A percentile compares a stretch with the other conserved stretches of the same genome.
These are phyloP conservation scores for Colletotrichum melonis DNA, from an alignment of 2,329 filamentous ascomycete species.

Conservation along the genomic window DNA sequence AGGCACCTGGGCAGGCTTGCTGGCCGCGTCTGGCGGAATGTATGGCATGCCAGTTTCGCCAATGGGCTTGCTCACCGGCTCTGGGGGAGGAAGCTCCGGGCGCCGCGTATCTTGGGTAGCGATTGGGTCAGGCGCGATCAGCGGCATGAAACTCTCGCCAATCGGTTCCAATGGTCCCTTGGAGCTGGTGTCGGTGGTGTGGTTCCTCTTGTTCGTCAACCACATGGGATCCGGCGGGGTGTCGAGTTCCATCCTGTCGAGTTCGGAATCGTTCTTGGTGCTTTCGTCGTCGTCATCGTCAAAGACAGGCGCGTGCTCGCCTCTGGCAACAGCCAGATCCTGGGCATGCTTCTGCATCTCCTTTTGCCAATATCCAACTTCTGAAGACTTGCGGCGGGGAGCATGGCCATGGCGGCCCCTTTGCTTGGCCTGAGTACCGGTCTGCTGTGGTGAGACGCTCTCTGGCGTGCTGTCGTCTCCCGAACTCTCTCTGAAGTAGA, in stretches of 20 bases:
- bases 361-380: constrained; percentile 79
- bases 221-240: constrained; percentile 54
- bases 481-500: constrained; percentile 73
- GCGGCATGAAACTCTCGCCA: constrained; percentile 35
- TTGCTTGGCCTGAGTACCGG: constrained; percentile 39
- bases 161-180: constrained; percentile 22
- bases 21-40: constrained; percentile 5
- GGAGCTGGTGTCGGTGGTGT: constrained; percentile 17
- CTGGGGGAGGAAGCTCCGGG: constrained; percentile 23
- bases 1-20: constrained; percentile 34
- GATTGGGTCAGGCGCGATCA: constrained; percentile 19
- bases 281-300: constrained; percentile 41
- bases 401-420: constrained; percentile 40
- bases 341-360: constrained; percentile 85
- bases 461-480: constrained; percentile 63
- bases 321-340: constrained; percentile 64
- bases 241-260: constrained; percentile 55
- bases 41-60: constrained; percentile 27
- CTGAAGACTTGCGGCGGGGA: constrained; percentile 69
- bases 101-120: constrained; percentile 10
- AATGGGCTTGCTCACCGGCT: constrained; percentile 12
- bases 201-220: constrained; percentile 49
- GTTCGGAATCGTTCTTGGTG: constrained; percentile 49
- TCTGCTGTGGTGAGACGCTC: constrained; percentile 47
- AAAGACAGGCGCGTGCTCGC: constrained; percentile 32